phyloP scores from a whole-genome alignment of 2,329 filamentous ascomycete species.

The Aspergillus caelatus region DNA sequence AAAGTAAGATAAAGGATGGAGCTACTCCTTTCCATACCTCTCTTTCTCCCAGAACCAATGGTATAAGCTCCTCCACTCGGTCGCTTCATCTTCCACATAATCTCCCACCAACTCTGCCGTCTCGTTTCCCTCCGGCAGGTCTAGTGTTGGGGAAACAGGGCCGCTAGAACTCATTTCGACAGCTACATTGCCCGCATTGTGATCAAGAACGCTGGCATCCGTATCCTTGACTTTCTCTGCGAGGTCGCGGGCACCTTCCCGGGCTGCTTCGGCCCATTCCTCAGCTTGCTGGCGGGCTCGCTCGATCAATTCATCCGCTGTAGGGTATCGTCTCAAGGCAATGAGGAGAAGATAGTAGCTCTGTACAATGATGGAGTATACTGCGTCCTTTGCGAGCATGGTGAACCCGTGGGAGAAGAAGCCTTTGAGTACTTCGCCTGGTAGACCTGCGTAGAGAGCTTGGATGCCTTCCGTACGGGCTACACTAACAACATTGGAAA shows the following conservation, averaged over 20 bases:
- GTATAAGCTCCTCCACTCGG: constrained; percentile 45
- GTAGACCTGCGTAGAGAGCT: constrained; percentile 75
- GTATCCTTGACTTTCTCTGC: constrained; percentile 33
- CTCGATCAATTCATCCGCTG: constrained; percentile 44
- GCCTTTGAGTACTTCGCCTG: constrained; percentile 75
- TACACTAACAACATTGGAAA: constrained; percentile 63
- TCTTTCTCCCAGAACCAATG: constrained; percentile 46
- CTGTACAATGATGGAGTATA: constrained; percentile 72
- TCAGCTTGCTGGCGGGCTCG: constrained; percentile 44
- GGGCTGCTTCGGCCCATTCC: constrained; percentile 45
- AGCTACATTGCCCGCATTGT: constrained; percentile 24
- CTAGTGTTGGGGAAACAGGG: constrained; percentile 10
- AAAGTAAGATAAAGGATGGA: neutral
- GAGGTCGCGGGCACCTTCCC: constrained; percentile 41
- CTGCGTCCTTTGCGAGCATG: constrained; percentile 80
- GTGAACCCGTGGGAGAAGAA: constrained; percentile 86
- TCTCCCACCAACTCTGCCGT: constrained; percentile 49
- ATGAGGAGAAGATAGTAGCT: constrained; percentile 69
- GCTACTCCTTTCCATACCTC: constrained; percentile 18
- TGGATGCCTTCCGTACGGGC: constrained; percentile 65
- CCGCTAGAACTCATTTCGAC: constrained; percentile 36
- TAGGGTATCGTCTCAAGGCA: constrained; percentile 47
- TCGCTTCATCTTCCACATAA: constrained; percentile 48
- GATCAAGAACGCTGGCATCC: constrained; percentile 28
- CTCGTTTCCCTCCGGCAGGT: constrained; percentile 37